Percentiles rank a stretch among this genome's conserved stretches.
Evolutionary conservation across 352 stramenopile species (phyloP).

Genomic region (Pythium dissimile): DNA sequence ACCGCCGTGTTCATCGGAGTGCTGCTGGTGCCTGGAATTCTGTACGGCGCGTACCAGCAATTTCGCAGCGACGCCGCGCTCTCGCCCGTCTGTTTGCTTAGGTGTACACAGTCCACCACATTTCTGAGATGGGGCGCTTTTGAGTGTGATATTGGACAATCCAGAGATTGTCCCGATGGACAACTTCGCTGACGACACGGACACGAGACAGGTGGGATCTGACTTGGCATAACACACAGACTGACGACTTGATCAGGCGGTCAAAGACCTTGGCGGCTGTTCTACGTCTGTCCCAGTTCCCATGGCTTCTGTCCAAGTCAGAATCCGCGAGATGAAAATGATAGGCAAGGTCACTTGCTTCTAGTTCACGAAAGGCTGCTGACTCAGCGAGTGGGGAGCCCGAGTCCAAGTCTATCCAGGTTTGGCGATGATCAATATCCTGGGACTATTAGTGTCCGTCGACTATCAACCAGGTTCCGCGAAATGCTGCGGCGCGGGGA

Average conservation of each 20-base stretch:
- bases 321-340: too few relatives aligned
- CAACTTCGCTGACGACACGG: background rate
- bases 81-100: conserved; percentile 16
- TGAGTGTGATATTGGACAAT: background rate
- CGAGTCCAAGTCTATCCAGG: too few relatives aligned
- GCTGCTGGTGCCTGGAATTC: conserved; percentile 38
- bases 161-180: background rate
- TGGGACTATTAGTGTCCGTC: too few relatives aligned
- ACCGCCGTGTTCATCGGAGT: conserved; percentile 30
- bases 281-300: too few relatives aligned
- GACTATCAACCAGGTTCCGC: too few relatives aligned
- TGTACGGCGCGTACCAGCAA: conserved; percentile 10
- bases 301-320: too few relatives aligned
- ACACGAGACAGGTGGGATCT: background rate
- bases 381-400: too few relatives aligned
- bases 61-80: conserved; percentile 2
- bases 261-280: too few relatives aligned
- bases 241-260: conserved; percentile 1
- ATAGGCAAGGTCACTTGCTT: too few relatives aligned
- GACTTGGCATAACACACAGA: background rate
- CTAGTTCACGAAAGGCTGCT: too few relatives aligned
- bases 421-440: too few relatives aligned
- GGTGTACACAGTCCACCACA: background rate
- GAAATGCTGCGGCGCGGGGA: too few relatives aligned
- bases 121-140: background rate